phyloP scores from a whole-genome alignment of 2,329 filamentous ascomycete genomes.

The Monosporascus sp. region DNA sequence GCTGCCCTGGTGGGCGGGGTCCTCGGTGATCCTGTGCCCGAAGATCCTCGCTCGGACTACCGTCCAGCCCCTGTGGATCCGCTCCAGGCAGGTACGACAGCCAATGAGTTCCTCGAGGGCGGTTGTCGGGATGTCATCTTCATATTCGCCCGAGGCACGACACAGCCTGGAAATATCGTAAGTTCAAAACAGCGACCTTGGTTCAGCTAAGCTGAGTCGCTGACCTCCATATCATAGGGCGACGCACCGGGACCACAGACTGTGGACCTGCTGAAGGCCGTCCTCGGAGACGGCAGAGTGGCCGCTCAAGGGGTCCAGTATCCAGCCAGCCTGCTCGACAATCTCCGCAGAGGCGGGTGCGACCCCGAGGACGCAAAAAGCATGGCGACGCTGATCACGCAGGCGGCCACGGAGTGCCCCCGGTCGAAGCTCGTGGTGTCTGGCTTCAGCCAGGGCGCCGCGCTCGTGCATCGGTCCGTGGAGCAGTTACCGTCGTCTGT shows the following conservation, averaged over 20 bases:
- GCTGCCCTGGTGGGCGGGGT: not conserved
- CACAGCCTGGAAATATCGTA: conserved; percentile 34
- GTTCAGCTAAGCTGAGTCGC: too few relatives aligned
- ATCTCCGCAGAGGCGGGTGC: conserved; percentile 24
- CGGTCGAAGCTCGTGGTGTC: conserved; percentile 35
- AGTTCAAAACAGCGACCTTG: conserved; percentile 9
- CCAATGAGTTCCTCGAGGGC: conserved; percentile 31
- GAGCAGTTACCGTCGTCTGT: conserved; percentile 23
- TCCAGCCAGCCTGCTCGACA: conserved; percentile 17
- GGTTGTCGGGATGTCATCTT: conserved; percentile 32
- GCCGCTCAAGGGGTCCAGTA: conserved; percentile 23
- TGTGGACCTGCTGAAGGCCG: conserved; percentile 17
- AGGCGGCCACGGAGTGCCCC: conserved; percentile 33
- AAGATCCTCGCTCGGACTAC: not conserved
- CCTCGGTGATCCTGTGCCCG: not conserved
- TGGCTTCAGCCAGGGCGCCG: conserved; percentile 39
- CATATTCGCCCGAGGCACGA: conserved; percentile 35
- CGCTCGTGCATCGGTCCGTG: conserved; percentile 37
- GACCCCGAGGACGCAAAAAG: conserved; percentile 25
- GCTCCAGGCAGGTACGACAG: conserved; percentile 10
- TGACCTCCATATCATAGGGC: conserved; percentile 8
- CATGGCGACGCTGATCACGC: conserved; percentile 26
- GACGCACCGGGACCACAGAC: conserved; percentile 21
- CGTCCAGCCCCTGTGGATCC: not conserved
- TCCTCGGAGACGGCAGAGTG: conserved; percentile 11